phyloP scores from a whole-genome alignment of 2,329 filamentous ascomycete genomes.

The Ophiostoma sp. region DNA sequence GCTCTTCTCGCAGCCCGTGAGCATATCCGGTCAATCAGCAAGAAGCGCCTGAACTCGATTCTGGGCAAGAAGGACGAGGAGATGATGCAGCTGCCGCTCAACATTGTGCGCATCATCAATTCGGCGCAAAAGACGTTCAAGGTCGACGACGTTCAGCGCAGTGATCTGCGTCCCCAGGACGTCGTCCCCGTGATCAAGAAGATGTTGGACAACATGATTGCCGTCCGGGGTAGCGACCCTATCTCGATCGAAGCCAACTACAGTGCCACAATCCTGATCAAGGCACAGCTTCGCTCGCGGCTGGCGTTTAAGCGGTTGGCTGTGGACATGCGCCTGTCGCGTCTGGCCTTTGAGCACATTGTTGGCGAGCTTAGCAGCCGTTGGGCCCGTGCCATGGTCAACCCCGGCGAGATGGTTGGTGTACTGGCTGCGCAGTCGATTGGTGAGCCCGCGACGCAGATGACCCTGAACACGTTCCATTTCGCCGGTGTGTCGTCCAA shows the following conservation, averaged over 20 bases:
- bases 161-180: conserved; percentile 82
- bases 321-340: conserved; percentile 77
- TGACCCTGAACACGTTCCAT: conserved; percentile 99
- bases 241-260: conserved; percentile 82
- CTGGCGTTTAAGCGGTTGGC: conserved; percentile 92
- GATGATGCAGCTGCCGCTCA: conserved; percentile 85
- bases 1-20: conserved; percentile 67
- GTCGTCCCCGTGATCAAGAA: conserved; percentile 74
- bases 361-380: conserved; percentile 84
- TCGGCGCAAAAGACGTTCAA: conserved; percentile 86
- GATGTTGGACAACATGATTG: conserved; percentile 69
- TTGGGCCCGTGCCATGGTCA: conserved; percentile 79
- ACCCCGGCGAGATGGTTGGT: conserved; percentile 97
- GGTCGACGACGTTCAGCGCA: conserved; percentile 77
- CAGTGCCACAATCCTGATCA: conserved; percentile 87
- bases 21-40: conserved; percentile 65
- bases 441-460: conserved; percentile 96
- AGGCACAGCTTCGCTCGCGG: conserved; percentile 81
- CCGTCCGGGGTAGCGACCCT: conserved; percentile 78
- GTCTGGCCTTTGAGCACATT: conserved; percentile 86
- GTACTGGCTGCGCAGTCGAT: conserved; percentile 97
- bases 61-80: conserved; percentile 65
- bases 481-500: conserved; percentile 99
- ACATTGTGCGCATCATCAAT: conserved; percentile 84
- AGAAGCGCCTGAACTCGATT: conserved; percentile 32